A percentile compares a stretch with the other conserved stretches of the same genome.
phyloP scores from a whole-genome alignment of 805 yeast species.

The Zygoascus flipseniorum region DNA sequence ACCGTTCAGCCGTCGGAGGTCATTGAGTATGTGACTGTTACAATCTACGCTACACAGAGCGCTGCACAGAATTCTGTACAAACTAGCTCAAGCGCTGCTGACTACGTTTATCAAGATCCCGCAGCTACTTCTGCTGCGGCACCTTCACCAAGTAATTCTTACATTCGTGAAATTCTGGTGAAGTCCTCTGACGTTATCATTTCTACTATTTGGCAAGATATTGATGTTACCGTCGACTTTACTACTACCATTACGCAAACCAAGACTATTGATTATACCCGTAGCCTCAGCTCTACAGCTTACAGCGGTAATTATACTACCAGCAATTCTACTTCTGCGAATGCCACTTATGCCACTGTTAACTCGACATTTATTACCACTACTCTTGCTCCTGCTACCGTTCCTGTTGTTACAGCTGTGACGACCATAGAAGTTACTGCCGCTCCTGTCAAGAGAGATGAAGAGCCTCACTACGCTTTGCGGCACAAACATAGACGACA shows the following conservation, averaged over 20 bases:
- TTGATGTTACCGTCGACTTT: background rate
- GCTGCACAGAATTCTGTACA: background rate
- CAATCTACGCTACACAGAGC: background rate
- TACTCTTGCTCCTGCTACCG: background rate
- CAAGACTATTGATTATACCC: background rate
- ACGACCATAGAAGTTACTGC: background rate
- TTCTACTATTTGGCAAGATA: background rate
- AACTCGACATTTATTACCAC: background rate
- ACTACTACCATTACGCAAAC: background rate
- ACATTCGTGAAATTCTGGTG: background rate
- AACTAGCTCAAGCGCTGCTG: no score
- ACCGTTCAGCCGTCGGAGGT: background rate
- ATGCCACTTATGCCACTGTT: background rate
- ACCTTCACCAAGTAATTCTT: background rate
- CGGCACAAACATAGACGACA: background rate
- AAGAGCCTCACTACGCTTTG: background rate
- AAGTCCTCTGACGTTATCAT: background rate
- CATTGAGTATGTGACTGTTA: background rate
- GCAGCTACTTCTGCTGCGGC: background rate
- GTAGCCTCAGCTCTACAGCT: background rate
- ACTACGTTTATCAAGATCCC: background rate
- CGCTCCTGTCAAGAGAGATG: background rate
- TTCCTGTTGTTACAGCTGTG: background rate
- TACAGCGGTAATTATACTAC: background rate
- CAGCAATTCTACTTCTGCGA: background rate